Evolutionary conservation across 345 rosid genomes (phyloP).

Genomic region (Linum lewisii): DNA sequence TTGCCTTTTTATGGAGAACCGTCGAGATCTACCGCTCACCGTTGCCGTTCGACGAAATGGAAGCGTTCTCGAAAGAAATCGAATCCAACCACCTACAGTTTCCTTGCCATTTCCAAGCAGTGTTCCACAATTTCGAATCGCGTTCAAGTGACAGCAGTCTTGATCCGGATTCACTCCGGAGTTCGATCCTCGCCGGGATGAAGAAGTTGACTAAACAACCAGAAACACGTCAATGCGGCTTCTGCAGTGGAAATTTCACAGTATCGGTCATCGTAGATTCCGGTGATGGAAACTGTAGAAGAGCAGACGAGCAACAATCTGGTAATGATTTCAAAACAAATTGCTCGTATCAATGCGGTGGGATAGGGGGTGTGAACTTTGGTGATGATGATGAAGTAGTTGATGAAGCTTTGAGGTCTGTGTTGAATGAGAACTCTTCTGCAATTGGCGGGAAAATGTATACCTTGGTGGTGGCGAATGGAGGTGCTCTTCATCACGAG

Average conservation of each 20-base stretch:
- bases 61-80: constrained; percentile 39
- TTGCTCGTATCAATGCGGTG: constrained; percentile 44
- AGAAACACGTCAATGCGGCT: constrained; percentile 35
- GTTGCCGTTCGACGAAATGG: constrained; percentile 70
- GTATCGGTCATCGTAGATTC: constrained; percentile 48
- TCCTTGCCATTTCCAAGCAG: constrained; percentile 57
- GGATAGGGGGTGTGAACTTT: constrained; percentile 19
- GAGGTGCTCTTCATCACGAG: constrained; percentile 21
- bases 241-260: constrained; percentile 35
- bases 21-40: constrained; percentile 88
- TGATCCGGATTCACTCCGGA: constrained; percentile 25
- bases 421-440: constrained; percentile 27
- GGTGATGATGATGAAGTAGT: constrained; percentile 39
- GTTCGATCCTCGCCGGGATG: constrained; percentile 36
- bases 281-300: background rate
- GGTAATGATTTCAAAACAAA: constrained; percentile 1
- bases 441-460: constrained; percentile 35
- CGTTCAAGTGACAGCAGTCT: constrained; percentile 1
- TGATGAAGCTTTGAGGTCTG: constrained; percentile 50
- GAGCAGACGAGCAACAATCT: constrained; percentile 19
- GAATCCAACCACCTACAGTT: constrained; percentile 38
- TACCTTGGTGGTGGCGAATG: constrained; percentile 49
- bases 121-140: constrained; percentile 40
- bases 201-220: constrained; percentile 25
- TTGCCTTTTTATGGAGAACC: constrained; percentile 76